Conservation (phyloP, 2,329 filamentous ascomycete genomes). For the Cytospora schulzeri region DNA sequence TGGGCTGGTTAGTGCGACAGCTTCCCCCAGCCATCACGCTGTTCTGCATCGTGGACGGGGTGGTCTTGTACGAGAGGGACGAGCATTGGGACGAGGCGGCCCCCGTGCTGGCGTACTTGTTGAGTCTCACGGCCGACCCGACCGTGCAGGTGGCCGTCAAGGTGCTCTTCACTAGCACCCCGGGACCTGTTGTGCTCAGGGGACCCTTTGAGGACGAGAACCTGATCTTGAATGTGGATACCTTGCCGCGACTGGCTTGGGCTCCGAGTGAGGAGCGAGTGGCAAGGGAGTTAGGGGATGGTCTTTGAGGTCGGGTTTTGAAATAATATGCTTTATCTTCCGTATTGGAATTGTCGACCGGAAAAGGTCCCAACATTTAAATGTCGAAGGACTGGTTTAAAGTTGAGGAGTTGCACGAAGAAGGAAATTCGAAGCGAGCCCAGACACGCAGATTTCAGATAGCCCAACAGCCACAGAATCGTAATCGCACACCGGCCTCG, state of each 20-base stretch:
- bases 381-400: too few species aligned
- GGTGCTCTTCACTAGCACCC: constrained; percentile 7
- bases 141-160: background rate
- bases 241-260: background rate
- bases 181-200: background rate
- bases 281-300: background rate
- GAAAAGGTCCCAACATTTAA: too few species aligned
- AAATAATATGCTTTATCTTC: too few species aligned
- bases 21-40: background rate
- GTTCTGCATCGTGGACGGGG: constrained; percentile 2
- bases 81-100: background rate
- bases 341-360: too few species aligned
- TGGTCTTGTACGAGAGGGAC: constrained; percentile 7
- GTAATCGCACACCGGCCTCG: too few species aligned
- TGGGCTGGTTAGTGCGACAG: background rate
- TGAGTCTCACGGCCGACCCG: background rate
- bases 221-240: constrained; percentile 1
- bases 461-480: too few species aligned
- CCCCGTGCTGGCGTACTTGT: background rate
- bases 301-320: background rate
- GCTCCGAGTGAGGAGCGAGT: background rate
- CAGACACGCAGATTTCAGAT: too few species aligned
- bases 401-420: too few species aligned
- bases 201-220: background rate
- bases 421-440: too few species aligned